Evolutionary conservation across 768 basidiomycete genomes (phyloP).

Genomic region (Mycena sanguinolenta): DNA sequence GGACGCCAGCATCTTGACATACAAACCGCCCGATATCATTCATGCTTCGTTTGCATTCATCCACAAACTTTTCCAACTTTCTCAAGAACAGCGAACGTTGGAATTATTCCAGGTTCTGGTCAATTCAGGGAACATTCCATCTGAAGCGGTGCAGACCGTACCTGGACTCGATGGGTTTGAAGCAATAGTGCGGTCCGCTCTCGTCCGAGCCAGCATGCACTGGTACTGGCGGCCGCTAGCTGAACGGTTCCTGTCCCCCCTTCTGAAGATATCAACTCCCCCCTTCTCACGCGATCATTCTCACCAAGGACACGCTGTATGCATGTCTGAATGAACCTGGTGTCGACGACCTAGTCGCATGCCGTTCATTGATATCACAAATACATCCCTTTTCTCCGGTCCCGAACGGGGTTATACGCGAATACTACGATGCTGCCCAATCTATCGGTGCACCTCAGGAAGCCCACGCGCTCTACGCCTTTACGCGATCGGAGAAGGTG

Average conservation of each 20-base stretch:
- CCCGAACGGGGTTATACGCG: conserved; percentile 58
- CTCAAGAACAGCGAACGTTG: conserved; percentile 53
- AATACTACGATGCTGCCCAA: conserved; percentile 60
- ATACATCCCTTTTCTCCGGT: conserved; percentile 54
- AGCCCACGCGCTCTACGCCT: conserved; percentile 62
- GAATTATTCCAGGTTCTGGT: conserved; percentile 65
- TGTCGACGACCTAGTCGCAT: conserved; percentile 52
- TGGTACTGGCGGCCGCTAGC: conserved; percentile 68
- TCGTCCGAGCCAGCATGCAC: conserved; percentile 65
- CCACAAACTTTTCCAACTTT: conserved; percentile 55
- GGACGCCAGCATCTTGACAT: conserved; percentile 48
- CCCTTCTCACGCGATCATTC: conserved; percentile 45
- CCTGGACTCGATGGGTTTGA: conserved; percentile 56
- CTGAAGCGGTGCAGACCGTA: conserved; percentile 57
- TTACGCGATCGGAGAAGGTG: conserved; percentile 53
- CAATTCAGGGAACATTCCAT: conserved; percentile 58
- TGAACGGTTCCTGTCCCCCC: conserved; percentile 50
- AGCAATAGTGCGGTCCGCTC: conserved; percentile 61
- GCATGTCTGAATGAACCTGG: conserved; percentile 54
- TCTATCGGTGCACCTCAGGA: conserved; percentile 44
- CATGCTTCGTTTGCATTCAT: conserved; percentile 58
- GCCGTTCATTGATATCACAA: conserved; percentile 56
- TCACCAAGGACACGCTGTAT: conserved; percentile 61
- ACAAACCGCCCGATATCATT: conserved; percentile 54
- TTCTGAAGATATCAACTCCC: conserved; percentile 38